Conservation (phyloP, 805 yeast species). For the Candida namnaoensis region DNA sequence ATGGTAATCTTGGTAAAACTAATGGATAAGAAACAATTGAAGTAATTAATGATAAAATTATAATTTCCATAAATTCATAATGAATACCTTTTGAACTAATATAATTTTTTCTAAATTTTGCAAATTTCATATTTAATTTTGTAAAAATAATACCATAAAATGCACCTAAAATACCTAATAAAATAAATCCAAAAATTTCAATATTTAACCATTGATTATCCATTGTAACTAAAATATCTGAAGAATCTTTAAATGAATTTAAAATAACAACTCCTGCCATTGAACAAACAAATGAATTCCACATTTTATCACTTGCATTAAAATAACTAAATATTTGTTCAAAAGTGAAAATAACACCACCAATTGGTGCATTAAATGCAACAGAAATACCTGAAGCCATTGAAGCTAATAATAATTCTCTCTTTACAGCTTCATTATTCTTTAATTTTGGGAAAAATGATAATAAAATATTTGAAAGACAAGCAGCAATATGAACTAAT, state of each 20-base stretch:
- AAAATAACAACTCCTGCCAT: slow-evolving; percentile 61
- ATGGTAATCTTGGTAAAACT: slow-evolving; percentile 41
- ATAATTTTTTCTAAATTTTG: slow-evolving; percentile 20
- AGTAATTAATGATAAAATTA: slow-evolving; percentile 39
- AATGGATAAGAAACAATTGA: slow-evolving; percentile 48
- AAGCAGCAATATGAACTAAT: slow-evolving; percentile 68
- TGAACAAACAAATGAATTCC: slow-evolving; percentile 80
- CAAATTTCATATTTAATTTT: slow-evolving; percentile 35
- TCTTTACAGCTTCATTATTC: slow-evolving; percentile 45
- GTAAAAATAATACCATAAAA: slow-evolving; percentile 48
- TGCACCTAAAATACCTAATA: slow-evolving; percentile 68
- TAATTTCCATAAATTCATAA: slow-evolving; percentile 38
- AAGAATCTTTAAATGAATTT: slow-evolving; percentile 35
- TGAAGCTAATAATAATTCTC: slow-evolving; percentile 68
- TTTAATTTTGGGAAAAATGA: slow-evolving; percentile 19
- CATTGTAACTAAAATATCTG: slow-evolving; percentile 56
- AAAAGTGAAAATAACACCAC: slow-evolving; percentile 74
- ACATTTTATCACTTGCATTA: slow-evolving; percentile 56
- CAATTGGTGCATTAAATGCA: slow-evolving; percentile 83
- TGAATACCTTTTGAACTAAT: slow-evolving; percentile 13
- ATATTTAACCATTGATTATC: slow-evolving; percentile 65
- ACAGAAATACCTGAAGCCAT: slow-evolving; percentile 80
- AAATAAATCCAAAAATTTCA: slow-evolving; percentile 66
- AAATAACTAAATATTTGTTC: slow-evolving; percentile 62
- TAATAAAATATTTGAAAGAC: slow-evolving; percentile 36